Percentiles rank a stretch among this genome's conserved stretches.
phyloP scores from a whole-genome alignment of 371 early-diverging fungal species.

The Actinomortierella ambigua region DNA sequence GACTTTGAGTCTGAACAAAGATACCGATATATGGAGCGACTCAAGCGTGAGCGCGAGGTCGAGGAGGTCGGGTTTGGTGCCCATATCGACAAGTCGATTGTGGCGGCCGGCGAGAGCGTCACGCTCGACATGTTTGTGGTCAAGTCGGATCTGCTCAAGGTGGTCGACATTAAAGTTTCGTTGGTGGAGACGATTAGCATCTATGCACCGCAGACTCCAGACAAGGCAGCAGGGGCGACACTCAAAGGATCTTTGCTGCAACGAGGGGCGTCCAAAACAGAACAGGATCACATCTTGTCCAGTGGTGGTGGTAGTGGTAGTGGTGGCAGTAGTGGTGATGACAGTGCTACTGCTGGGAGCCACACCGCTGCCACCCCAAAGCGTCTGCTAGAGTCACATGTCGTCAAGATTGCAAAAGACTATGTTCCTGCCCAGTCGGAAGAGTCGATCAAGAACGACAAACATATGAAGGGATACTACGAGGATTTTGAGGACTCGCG shows the following conservation, averaged over 20 bases:
- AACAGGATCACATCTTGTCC: too few species aligned
- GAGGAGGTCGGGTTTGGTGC: conserved; percentile 47
- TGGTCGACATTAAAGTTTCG: conserved; percentile 44
- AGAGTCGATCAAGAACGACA: conserved; percentile 36
- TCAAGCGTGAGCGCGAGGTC: neutral
- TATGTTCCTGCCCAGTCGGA: conserved; percentile 39
- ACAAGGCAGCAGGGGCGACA: too few species aligned
- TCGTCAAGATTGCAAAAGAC: conserved; percentile 38
- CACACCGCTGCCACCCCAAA: too few species aligned
- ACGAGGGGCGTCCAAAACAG: too few species aligned
- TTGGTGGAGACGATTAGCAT: conserved; percentile 36
- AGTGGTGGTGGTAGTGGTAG: too few species aligned
- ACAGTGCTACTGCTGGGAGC: too few species aligned
- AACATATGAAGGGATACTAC: conserved; percentile 42
- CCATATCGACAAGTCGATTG: conserved; percentile 42
- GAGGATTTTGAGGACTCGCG: conserved; percentile 38
- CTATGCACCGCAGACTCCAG: conserved; percentile 9
- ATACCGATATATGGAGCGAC: too few species aligned
- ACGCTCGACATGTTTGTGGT: conserved; percentile 39
- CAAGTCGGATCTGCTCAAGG: conserved; percentile 41
- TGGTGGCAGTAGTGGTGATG: too few species aligned
- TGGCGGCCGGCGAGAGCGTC: conserved; percentile 35
- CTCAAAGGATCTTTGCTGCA: too few species aligned
- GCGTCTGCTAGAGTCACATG: conserved; percentile 23
- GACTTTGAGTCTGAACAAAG: too few species aligned